These are phyloP conservation scores for Neltuma alba DNA, from an alignment of 306 rosid genomes.

Conservation along the genomic window DNA sequence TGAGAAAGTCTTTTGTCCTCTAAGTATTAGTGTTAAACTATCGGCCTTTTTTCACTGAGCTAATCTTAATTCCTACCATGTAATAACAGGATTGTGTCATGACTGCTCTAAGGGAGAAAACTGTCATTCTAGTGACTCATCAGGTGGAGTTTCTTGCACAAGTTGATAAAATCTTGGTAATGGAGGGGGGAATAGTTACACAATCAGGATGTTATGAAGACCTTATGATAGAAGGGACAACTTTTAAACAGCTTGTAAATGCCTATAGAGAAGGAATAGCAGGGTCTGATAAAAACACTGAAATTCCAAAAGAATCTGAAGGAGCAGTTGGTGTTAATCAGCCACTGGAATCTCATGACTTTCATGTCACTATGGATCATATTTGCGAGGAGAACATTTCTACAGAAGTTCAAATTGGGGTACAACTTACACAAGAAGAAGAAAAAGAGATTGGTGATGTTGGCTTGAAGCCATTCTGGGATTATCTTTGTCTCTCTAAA, in stretches of 20 bases:
- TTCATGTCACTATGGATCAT: constrained; percentile 24
- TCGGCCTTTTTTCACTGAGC: not conserved
- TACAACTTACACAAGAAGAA: constrained; percentile 78
- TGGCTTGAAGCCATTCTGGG: constrained; percentile 74
- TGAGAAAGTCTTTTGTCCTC: not conserved
- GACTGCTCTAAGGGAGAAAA: constrained; percentile 60
- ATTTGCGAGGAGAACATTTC: constrained; percentile 44
- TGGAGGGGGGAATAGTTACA: constrained; percentile 60
- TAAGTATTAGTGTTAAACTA: not conserved
- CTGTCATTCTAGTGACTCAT: constrained; percentile 80
- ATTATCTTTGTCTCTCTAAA: constrained; percentile 53
- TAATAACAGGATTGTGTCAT: constrained; percentile 73
- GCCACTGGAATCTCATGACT: constrained; percentile 35
- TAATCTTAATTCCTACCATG: constrained; percentile 23
- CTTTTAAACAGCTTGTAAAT: constrained; percentile 79
- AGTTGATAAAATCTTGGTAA: constrained; percentile 73
- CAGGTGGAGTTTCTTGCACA: constrained; percentile 81
- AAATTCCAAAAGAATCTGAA: constrained; percentile 34
- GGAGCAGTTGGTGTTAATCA: constrained; percentile 17
- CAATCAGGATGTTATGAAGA: constrained; percentile 75
- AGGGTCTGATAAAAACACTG: constrained; percentile 36
- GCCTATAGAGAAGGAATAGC: constrained; percentile 67
- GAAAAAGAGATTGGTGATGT: constrained; percentile 67
- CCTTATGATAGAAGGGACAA: constrained; percentile 61
- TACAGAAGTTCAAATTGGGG: constrained; percentile 35